These are phyloP conservation scores for Rutstroemia sp. DNA, from an alignment of 2,329 filamentous ascomycete genomes.

Conservation along the genomic window DNA sequence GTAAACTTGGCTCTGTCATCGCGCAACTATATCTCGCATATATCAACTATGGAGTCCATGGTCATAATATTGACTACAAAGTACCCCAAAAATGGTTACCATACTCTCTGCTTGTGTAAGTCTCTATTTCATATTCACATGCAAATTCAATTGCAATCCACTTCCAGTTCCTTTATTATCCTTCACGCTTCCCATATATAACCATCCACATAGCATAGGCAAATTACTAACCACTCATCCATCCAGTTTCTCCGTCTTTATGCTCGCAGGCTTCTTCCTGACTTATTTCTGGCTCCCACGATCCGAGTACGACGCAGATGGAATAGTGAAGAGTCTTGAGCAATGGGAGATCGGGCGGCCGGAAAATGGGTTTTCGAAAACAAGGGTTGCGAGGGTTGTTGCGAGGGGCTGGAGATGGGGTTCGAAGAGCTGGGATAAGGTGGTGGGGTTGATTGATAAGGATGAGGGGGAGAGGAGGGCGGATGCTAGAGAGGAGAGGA, in stretches of 20 bases:
- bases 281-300: not conserved
- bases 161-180: no score
- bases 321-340: conserved; percentile 16
- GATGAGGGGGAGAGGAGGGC: not conserved
- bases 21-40: conserved; percentile 15
- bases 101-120: not conserved
- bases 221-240: not conserved
- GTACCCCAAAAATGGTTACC: not conserved
- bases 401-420: not conserved
- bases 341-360: conserved; percentile 16
- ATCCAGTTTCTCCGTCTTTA: conserved; percentile 5
- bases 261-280: not conserved
- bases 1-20: conserved; percentile 48
- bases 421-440: not conserved
- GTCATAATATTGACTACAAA: not conserved
- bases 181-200: no score
- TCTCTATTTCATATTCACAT: not conserved
- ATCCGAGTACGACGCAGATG: not conserved
- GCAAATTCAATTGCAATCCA: not conserved
- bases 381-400: not conserved
- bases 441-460: not conserved
- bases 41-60: conserved; percentile 8
- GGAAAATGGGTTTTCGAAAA: not conserved
- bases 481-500: not conserved
- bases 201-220: not conserved